Base-by-base conservation (phyloP, 106 monocot species). In the Narthecium ossifragum region DNA sequence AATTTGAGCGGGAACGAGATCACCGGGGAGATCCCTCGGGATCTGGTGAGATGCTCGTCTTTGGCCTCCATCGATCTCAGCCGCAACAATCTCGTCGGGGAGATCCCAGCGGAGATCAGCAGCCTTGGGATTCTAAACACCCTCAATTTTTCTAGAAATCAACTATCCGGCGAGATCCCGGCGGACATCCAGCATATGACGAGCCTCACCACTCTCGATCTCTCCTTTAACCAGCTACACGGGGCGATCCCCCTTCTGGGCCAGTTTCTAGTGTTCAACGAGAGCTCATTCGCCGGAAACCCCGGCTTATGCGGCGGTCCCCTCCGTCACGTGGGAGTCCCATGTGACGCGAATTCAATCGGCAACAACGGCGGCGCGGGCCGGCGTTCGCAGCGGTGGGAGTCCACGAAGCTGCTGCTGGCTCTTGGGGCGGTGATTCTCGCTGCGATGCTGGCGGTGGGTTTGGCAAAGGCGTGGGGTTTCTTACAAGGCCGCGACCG, bases 211-310 rank as follows among this genome's bases (percentile, higher is more conserved):
- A 67, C 60, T 14, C 74, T 93, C 25, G 93, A 93, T 17, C 82
- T 93, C 34, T 93, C 93, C n/a, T 85, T 61, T 70, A 93, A 93
- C 62, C 60, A 70, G 38, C 59, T 93, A 31, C 74, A 61, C 6
- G 93, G 93, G 8, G 38, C 34, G 5, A 74, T 93, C 56, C 85
- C 88, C 1, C 15, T 23, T 13, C 68, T 79, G 37, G 93, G 88
- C 20, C 93, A 88, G 68, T 93, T 85, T 47, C 71, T 79, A 47
- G 85, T 89, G 39, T 94, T 90, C 72, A 86, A 94, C 49, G 72
- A 36, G 46, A 86, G 82, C 61, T 77, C 82, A 26, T 94, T 85
- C 62, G 71, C 34, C 8, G 88, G 83, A 5, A 94, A 94, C 62
- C 85, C 90, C 29, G 27, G 62, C 23, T 80, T 94, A 30, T 94